Evolutionary conservation across 2,329 filamentous ascomycete species (phyloP), one percentile per base, ranked within the genome.

Genomic region (Pyrenophora graminea): DNA sequence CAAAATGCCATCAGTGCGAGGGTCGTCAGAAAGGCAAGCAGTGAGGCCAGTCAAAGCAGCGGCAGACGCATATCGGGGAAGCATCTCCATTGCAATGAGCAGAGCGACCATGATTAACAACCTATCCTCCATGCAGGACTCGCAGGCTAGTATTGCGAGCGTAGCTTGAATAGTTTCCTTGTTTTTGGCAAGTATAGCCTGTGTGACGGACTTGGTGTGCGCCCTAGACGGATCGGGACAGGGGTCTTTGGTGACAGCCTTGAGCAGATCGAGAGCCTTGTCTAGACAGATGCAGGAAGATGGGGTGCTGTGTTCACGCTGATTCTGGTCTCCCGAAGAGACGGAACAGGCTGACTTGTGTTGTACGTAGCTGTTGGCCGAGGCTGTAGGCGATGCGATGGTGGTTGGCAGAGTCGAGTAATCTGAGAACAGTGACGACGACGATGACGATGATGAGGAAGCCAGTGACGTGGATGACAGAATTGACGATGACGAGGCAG

Each of bases 181-280:
- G 40, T 49, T 49, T 21, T 39, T 49, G 39, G 33, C 34, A 3
- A 49, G 47, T 19, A 49, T 49, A 17, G 23, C 17, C 15, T 49
- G 39, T 13, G 47, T 49, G 13, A 17, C 17, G 19, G 39, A n/a
- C 8, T 34, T 38, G 33, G 23, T 34, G 9, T 39, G 15, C 9
- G n/a, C 33, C 17, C 6, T 18, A 18, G 33, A 27, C 19, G 30
- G 25, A 21, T 44, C 39, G 13, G 39, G 23, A n/a, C 47, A 49
- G 19, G 47, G 47, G 27, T 49, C 25, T 30, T 38, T 39, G 15
- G 38, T 38, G 7, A 44, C 36, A 10, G 21, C 25, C 18, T 49
- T 49, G 39, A 49, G 41, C 40, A 49, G 21, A 39, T 49, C 47
- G 10, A 49, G 39, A 18, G 47, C 47, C 39, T 49, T 49, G 13